Evolutionary conservation across 768 basidiomycete genomes (phyloP).

Genomic region (Serendipita sp.): DNA sequence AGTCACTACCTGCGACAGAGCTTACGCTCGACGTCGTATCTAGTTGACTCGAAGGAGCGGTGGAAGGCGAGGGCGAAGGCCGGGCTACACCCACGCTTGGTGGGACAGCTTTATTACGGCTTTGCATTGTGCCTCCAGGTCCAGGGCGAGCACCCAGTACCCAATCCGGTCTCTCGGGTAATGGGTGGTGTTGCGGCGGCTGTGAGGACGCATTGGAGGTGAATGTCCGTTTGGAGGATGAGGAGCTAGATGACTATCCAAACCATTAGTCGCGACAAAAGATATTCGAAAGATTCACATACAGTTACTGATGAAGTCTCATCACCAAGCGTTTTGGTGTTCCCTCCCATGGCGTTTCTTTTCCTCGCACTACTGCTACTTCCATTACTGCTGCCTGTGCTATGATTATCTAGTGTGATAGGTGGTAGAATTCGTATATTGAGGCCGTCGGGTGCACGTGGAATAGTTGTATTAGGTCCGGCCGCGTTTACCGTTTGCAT

Average conservation of each 20-base stretch:
- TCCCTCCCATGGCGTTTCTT: not conserved
- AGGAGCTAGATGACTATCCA: slow-evolving; percentile 19
- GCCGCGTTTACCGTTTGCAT: not conserved
- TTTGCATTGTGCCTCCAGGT: not conserved
- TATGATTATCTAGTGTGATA: not conserved
- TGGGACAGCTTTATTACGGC: not conserved
- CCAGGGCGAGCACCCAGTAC: slow-evolving; percentile 58
- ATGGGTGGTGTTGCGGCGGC: slow-evolving; percentile 30
- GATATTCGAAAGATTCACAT: not conserved
- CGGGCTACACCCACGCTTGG: not conserved
- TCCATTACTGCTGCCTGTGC: not conserved
- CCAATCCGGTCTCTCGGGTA: slow-evolving; percentile 79
- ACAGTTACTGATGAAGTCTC: slow-evolving; percentile 4
- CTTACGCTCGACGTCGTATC: slow-evolving; percentile 17
- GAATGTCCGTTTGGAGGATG: slow-evolving; percentile 63
- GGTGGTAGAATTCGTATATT: slow-evolving; percentile 3
- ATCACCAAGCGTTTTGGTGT: not conserved
- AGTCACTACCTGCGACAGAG: slow-evolving; percentile 13
- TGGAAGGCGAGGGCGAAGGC: not conserved
- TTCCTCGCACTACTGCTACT: not conserved
- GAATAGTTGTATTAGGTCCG: not conserved
- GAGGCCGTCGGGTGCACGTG: not conserved
- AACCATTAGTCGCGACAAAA: not conserved
- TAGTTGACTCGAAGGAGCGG: slow-evolving; percentile 12
- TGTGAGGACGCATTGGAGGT: slow-evolving; percentile 63